These are phyloP conservation scores for Yarrowia porcina DNA, from an alignment of 805 yeast species.

Conservation along the genomic window DNA sequence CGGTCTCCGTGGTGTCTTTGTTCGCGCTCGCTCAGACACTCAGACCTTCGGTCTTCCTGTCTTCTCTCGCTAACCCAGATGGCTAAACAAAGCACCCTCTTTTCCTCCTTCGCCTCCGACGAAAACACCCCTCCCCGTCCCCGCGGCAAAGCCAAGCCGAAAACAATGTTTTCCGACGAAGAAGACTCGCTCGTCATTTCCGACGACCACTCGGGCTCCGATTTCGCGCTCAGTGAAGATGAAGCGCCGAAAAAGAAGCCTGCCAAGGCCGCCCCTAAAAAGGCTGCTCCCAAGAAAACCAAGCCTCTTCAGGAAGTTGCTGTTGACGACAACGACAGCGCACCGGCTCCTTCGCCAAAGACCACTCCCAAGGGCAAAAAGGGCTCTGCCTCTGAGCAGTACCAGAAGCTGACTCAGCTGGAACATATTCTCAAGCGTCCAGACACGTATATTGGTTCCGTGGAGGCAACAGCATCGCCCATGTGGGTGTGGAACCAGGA, in stretches of 20 bases:
- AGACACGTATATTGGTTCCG: constrained; percentile 95
- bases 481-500: constrained; percentile 85
- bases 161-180: constrained; percentile 1
- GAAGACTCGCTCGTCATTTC: constrained; percentile 12
- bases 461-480: constrained; percentile 71
- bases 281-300: background rate
- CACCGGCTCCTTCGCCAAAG: background rate
- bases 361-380: background rate
- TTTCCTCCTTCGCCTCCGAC: background rate
- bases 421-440: constrained; percentile 97
- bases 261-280: background rate
- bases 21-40: no score
- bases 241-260: background rate
- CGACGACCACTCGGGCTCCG: background rate
- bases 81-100: constrained; percentile 9
- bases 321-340: background rate
- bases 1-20: no score
- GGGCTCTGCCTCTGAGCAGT: constrained; percentile 60
- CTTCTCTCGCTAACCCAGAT: background rate
- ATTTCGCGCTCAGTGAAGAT: background rate
- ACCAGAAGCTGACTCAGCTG: constrained; percentile 89
- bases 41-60: background rate
- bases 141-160: background rate
- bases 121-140: constrained; percentile 7
- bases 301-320: constrained; percentile 16